Evolutionary conservation across 202 grass and related monocot species (phyloP), one percentile per base, ranked within the genome.

Genomic region (Panicum hallii): DNA sequence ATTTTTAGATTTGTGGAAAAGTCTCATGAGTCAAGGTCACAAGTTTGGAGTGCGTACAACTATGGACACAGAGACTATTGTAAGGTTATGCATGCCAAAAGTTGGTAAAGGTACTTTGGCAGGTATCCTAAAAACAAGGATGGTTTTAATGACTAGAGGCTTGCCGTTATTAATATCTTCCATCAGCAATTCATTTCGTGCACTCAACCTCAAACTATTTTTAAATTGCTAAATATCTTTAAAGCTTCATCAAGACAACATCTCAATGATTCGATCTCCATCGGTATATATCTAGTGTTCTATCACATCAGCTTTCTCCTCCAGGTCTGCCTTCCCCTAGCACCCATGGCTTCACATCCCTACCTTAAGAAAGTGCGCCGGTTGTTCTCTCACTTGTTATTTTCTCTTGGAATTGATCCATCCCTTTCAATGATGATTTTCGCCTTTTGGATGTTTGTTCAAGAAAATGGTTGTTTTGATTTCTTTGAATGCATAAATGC

Each of bases 401-500:
- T 44, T 70, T 46, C 67, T 70, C 7, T 70, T 70, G 67, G n/a
- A 47, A 7, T 70, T 47, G 43, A 70, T 26, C 67, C 43, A 28
- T 70, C 44, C 13, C 43, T 70, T 47, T 44, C 43, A 1, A 7
- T 47, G 44, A 26, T 28, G 42, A 28, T 11, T 46, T 15, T 47
- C 1, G 12, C 43, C n/a, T 70, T 70, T 47, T 46, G 11, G n/a
- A 70, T 70, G 67, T 70, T 47, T 46, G n/a, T 23, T 70, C 5
- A 70, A 47, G 67, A 70, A 26, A 14, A 70, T 70, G 11, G 11
- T 0, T 70, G 0, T 28, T 11, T 47, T 47, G n/a, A 70, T 70
- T 70, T 26, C 11, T 46, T 70, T 47, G 43, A 70, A 14, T 70
- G 67, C 67, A 70, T 70, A 47, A 47, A 26, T 70, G 67, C 11